Conservation (phyloP, 768 basidiomycete genomes). For the Pisolithus tinctorius region DNA sequence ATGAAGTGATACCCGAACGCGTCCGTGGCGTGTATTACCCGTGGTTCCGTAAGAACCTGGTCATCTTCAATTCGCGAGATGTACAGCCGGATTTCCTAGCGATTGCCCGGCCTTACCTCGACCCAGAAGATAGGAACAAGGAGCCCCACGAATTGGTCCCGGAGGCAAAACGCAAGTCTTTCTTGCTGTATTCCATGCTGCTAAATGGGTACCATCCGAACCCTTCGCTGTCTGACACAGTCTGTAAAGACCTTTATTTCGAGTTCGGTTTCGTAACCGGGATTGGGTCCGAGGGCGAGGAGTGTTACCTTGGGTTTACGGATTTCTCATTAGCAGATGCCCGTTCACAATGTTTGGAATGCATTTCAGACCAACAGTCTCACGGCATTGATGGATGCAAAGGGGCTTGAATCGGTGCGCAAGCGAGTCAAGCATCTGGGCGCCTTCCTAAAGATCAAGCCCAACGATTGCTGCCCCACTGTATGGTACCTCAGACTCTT, state of each 20-base stretch:
- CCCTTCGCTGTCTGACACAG: background rate
- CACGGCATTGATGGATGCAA: slow-evolving; percentile 19
- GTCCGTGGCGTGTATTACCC: slow-evolving; percentile 23
- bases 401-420: slow-evolving; percentile 8
- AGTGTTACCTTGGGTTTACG: slow-evolving; percentile 12
- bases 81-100: background rate
- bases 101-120: background rate
- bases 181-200: background rate
- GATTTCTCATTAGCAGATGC: slow-evolving; percentile 19
- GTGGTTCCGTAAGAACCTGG: slow-evolving; percentile 30
- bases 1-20: slow-evolving; percentile 15
- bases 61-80: slow-evolving; percentile 17
- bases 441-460: slow-evolving; percentile 16
- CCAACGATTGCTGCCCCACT: slow-evolving; percentile 12
- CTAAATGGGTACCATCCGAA: slow-evolving; percentile 1
- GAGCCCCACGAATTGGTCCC: background rate
- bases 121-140: background rate
- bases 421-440: slow-evolving; percentile 12
- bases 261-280: slow-evolving; percentile 13
- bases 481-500: slow-evolving; percentile 35
- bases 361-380: slow-evolving; percentile 22
- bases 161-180: background rate
- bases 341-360: slow-evolving; percentile 30
- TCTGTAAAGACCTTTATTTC: background rate
- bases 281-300: background rate